These are phyloP conservation scores for Amylostereum areolatum DNA, from an alignment of 1,284 basidiomycete genomes.

Conservation along the genomic window DNA sequence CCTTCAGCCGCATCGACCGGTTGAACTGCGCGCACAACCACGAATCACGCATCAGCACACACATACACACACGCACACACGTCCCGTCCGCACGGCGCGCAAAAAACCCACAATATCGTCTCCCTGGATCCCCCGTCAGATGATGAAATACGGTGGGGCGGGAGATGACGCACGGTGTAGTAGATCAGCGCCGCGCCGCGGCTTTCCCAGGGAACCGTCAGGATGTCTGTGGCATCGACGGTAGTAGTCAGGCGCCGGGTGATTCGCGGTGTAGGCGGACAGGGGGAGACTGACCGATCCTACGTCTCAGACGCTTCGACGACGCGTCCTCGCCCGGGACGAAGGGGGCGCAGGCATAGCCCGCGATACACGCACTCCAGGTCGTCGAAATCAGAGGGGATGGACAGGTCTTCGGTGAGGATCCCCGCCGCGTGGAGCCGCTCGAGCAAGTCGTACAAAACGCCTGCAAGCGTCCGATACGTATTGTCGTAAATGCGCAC, in stretches of 20 bases:
- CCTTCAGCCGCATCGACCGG: slow-evolving; percentile 80
- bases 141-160: slow-evolving; percentile 3
- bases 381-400: slow-evolving; percentile 59
- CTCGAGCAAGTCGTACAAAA: slow-evolving; percentile 50
- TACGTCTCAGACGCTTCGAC: neutral
- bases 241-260: too few relatives aligned
- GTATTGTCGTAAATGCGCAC: neutral
- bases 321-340: neutral
- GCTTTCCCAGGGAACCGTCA: slow-evolving; percentile 71
- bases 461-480: slow-evolving; percentile 30
- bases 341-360: slow-evolving; percentile 43
- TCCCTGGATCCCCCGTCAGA: slow-evolving; percentile 37
- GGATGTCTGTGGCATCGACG: slow-evolving; percentile 47
- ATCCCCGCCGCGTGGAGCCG: slow-evolving; percentile 55
- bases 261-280: too few relatives aligned
- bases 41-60: neutral
- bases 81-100: neutral
- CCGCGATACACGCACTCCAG: slow-evolving; percentile 80
- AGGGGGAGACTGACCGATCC: neutral
- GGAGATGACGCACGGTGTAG: slow-evolving; percentile 67
- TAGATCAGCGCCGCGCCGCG: slow-evolving; percentile 84
- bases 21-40: slow-evolving; percentile 68
- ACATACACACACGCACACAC: neutral
- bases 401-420: slow-evolving; percentile 71
- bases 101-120: slow-evolving; percentile 68